Base-by-base conservation (phyloP, 495 filamentous ascomycete genomes). In the Aspergillus mulundensis region DNA sequence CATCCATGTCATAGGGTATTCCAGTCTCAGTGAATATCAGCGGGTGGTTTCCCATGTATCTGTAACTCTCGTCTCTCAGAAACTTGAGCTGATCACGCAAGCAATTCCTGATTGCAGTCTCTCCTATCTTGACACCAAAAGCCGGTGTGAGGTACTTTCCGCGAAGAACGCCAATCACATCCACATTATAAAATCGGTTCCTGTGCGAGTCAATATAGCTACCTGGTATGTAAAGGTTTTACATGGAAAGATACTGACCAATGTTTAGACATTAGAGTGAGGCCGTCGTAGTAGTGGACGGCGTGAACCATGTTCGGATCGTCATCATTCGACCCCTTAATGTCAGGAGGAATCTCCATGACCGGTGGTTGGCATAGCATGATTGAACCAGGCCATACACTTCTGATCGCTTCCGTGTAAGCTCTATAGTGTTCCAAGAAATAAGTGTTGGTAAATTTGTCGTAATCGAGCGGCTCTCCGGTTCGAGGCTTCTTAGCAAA, bases 1-100 rank as follows among this genome's bases (percentile, higher is more conserved):
- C 83, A 64, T 99, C 92, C 94, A 99, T 99, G 68, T 99, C 95
- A 65, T 96, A 99, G 0, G 94, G 94, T 57, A 97, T 96, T 21
- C 94, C 94, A 61, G 97, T 96, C 64, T 99, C 94, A 1, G 89
- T 95, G 66, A 96, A 88, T 11, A 98, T 73, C 61, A 93, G 87
- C 1, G 94, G 94, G 60, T 95, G 94, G 32, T 86, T 81, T 15
- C 94, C 94, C 81, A 96, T 90, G 51, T 93, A 86, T 32, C 93
- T 87, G 16, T 85, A 69, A n/a, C 95, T 95, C 70, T 98, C 94
- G 55, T 95, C 79, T 49, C 84, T 81, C 34, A 98, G 90, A 14
- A 88, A 88, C 16, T 85, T 82, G n/a, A 97, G 82, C 61, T 98
- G 94, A 60, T 97, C 89, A 55, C 84, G 82, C 68, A 98, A 85